Percentiles rank a stretch among this genome's conserved stretches.
Evolutionary conservation across 2,329 filamentous ascomycete species (phyloP).

Genomic region (Immersiporthe knoxdaviesiana): DNA sequence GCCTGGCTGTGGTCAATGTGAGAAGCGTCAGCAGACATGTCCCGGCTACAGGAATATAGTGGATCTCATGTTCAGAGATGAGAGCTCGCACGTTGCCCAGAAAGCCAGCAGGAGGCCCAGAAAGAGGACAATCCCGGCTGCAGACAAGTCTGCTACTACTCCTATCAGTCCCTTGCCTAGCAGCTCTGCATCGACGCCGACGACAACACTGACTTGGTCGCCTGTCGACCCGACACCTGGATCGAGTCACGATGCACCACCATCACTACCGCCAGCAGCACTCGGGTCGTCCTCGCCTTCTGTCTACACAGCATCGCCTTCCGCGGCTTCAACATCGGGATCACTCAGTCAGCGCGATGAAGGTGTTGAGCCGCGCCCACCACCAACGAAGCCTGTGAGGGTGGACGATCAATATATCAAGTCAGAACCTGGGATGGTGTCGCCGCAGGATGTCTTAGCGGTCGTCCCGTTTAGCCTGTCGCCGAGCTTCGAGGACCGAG

Average conservation of each 20-base stretch:
- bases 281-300: neutral
- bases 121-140: constrained; percentile 33
- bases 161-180: constrained; percentile 14
- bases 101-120: constrained; percentile 49
- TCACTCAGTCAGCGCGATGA: constrained; percentile 1
- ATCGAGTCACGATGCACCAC: constrained; percentile 7
- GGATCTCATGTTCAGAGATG: constrained; percentile 62
- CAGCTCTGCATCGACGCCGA: constrained; percentile 23
- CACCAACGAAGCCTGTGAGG: constrained; percentile 17
- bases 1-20: constrained; percentile 58
- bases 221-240: constrained; percentile 8
- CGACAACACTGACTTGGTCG: constrained; percentile 30
- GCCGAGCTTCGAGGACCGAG: constrained; percentile 25
- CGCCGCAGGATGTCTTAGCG: neutral
- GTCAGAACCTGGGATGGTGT: constrained; percentile 1
- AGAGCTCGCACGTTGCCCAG: constrained; percentile 58
- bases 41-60: constrained; percentile 60
- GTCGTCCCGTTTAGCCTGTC: constrained; percentile 19
- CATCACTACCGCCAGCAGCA: no score
- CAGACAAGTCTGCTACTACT: constrained; percentile 12
- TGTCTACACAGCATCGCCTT: neutral
- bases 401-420: constrained; percentile 4
- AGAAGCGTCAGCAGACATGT: constrained; percentile 54
- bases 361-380: constrained; percentile 9
- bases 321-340: constrained; percentile 9